Evolutionary conservation across 805 yeast genomes (phyloP).

Genomic region (Ogataea minuta): DNA sequence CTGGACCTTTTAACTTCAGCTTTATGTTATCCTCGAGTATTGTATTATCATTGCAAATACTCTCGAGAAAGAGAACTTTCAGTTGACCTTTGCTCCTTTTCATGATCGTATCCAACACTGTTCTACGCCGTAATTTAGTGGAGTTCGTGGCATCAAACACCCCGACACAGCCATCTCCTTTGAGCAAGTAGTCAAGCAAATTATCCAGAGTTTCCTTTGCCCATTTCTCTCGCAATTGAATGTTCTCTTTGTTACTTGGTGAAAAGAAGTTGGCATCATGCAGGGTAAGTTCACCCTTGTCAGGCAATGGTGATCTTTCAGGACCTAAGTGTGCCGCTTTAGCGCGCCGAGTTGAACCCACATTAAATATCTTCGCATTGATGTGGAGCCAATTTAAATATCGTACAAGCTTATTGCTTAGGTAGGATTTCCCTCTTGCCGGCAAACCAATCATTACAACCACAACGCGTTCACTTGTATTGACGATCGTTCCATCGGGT

Average conservation of each 20-base stretch:
- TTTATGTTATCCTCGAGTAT: slow-evolving; percentile 79
- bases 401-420: slow-evolving; percentile 86
- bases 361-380: slow-evolving; percentile 86
- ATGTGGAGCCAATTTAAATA: slow-evolving; percentile 94
- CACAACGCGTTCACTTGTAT: slow-evolving; percentile 68
- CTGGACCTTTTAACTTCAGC: slow-evolving; percentile 89
- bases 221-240: slow-evolving; percentile 82
- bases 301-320: slow-evolving; percentile 61
- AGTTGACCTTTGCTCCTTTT: slow-evolving; percentile 57
- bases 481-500: slow-evolving; percentile 67
- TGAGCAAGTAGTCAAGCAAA: slow-evolving; percentile 72
- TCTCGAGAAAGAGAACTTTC: slow-evolving; percentile 81
- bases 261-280: slow-evolving; percentile 86
- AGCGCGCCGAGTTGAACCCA: slow-evolving; percentile 88
- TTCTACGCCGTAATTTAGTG: slow-evolving; percentile 60
- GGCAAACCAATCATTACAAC: slow-evolving; percentile 97
- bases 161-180: slow-evolving; percentile 88
- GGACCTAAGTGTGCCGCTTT: slow-evolving; percentile 68
- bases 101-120: slow-evolving; percentile 56
- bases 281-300: slow-evolving; percentile 28
- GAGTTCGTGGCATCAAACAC: slow-evolving; percentile 85
- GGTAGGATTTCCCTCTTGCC: slow-evolving; percentile 91
- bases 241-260: slow-evolving; percentile 68
- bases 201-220: slow-evolving; percentile 92
- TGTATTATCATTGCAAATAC: slow-evolving; percentile 75